Evolutionary conservation across 176 grass and related monocot genomes (phyloP).

Genomic region (Chloris gayana): DNA sequence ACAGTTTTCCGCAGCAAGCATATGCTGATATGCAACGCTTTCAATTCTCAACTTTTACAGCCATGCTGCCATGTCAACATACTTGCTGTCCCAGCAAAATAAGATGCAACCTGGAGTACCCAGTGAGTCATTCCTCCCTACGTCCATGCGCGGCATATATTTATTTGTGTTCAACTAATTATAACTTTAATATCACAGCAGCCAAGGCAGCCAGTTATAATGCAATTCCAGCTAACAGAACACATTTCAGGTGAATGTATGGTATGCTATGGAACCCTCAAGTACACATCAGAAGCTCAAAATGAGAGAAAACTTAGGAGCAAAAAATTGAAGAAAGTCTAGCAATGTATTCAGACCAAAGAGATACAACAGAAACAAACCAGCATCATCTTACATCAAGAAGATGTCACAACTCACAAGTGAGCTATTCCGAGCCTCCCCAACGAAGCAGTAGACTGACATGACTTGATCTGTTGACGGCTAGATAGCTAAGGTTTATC

Average conservation of each 20-base stretch:
- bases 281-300: not conserved
- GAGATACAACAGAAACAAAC: not conserved
- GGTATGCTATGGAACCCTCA: not conserved
- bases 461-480: not conserved
- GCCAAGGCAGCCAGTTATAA: no score
- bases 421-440: not conserved
- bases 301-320: not conserved
- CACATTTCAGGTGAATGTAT: not conserved
- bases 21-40: no score
- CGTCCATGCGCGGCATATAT: no score
- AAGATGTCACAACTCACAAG: not conserved
- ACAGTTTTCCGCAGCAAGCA: no score
- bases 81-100: no score
- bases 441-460: not conserved
- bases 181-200: no score
- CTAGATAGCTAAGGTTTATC: not conserved
- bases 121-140: no score
- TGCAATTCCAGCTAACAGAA: not conserved
- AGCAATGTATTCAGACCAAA: not conserved
- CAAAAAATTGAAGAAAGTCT: not conserved
- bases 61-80: no score
- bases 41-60: no score
- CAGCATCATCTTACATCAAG: not conserved
- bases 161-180: no score
- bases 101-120: no score